Conservation (phyloP, 257 asterid species). For the Gentiana macrophylla region DNA sequence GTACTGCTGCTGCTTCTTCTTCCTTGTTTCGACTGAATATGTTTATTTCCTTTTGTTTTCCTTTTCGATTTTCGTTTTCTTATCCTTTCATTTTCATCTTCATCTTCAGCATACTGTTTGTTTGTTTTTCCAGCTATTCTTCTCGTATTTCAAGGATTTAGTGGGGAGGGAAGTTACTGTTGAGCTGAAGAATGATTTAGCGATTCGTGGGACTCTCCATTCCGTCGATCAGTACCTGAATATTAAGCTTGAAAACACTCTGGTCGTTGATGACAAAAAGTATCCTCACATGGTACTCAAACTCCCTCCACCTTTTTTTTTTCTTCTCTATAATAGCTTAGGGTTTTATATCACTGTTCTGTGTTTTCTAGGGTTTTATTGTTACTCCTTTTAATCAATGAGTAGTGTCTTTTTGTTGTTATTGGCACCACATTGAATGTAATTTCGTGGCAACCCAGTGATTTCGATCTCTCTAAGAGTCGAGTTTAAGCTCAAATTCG, state of each 20-base stretch:
- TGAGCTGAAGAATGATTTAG: slow-evolving; percentile 93
- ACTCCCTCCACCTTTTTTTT: not conserved
- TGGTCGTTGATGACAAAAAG: slow-evolving; percentile 94
- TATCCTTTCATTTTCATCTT: not conserved
- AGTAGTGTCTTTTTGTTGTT: no score
- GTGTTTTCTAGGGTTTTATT: no score
- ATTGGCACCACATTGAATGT: no score
- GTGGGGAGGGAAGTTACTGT: slow-evolving; percentile 97
- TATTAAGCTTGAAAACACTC: slow-evolving; percentile 84
- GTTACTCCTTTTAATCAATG: no score
- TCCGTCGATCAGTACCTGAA: slow-evolving; percentile 97
- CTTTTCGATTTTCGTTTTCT: not conserved
- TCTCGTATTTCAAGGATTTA: slow-evolving; percentile 95
- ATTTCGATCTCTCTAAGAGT: no score
- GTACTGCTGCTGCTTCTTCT: no score
- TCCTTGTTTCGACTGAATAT: no score
- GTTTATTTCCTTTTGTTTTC: no score
- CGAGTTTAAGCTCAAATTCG: no score
- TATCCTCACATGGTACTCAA: slow-evolving; percentile 82
- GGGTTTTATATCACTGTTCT: no score
- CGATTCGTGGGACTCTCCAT: slow-evolving; percentile 83
- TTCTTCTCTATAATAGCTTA: not conserved
- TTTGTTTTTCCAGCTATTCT: slow-evolving; percentile 67
- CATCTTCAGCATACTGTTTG: not conserved
- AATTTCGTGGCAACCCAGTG: no score